Conservation (phyloP, 805 yeast genomes). For the Saturnispora sekii region DNA sequence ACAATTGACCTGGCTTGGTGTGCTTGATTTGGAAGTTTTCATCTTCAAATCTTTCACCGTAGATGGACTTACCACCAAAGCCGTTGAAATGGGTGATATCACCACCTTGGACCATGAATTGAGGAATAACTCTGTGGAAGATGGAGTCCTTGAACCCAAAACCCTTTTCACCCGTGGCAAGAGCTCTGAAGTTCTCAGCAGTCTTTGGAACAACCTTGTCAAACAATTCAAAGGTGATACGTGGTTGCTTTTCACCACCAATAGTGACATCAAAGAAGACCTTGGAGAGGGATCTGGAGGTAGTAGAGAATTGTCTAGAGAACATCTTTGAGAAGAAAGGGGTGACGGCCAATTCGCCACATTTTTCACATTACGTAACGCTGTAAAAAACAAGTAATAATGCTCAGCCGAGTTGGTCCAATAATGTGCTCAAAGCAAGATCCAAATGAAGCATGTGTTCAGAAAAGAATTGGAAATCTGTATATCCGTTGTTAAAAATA, state of each 20-base stretch:
- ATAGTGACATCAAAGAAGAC: constrained; percentile 50
- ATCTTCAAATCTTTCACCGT: constrained; percentile 69
- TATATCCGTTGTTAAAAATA: too few species aligned
- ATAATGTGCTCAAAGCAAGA: constrained; percentile 1
- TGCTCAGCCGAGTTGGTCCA: not conserved
- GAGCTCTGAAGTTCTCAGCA: constrained; percentile 91
- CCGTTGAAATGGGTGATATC: constrained; percentile 81
- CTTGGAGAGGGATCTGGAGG: constrained; percentile 37
- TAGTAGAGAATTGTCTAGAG: constrained; percentile 42
- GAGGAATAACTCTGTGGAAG: constrained; percentile 95
- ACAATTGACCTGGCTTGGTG: constrained; percentile 67
- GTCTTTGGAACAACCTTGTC: constrained; percentile 92
- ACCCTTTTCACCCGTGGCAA: constrained; percentile 85
- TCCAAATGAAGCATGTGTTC: constrained; percentile 10
- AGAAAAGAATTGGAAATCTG: constrained; percentile 30
- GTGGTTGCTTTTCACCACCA: constrained; percentile 39
- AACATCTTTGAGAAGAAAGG: constrained; percentile 11
- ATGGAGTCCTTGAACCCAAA: constrained; percentile 75
- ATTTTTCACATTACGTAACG: not conserved
- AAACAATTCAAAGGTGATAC: constrained; percentile 77
- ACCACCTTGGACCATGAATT: constrained; percentile 95
- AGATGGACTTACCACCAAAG: constrained; percentile 82
- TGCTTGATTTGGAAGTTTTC: constrained; percentile 71
- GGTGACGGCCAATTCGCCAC: not conserved
- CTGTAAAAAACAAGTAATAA: not conserved